Conservation (phyloP, 2,329 filamentous ascomycete species). For the Colletotrichum tropicicola region DNA sequence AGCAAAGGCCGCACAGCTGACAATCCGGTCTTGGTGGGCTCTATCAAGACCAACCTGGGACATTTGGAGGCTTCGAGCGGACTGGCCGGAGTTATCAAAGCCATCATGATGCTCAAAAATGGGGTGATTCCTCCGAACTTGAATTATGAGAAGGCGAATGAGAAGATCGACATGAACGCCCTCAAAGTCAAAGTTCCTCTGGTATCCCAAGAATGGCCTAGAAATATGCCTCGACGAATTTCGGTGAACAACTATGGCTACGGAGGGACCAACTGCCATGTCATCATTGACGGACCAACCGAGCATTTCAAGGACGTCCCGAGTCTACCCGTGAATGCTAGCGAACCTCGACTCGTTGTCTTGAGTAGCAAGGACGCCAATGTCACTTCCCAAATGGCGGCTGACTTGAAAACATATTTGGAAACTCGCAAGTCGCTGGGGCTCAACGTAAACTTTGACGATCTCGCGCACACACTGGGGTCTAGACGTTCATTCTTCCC, state of each 20-base stretch:
- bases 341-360: background rate
- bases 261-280: slow-evolving; percentile 21
- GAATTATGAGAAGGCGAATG: slow-evolving; percentile 57
- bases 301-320: background rate
- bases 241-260: slow-evolving; percentile 29
- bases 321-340: fast-evolving
- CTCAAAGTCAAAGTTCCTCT: background rate
- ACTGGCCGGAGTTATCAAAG: slow-evolving; percentile 62
- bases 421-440: background rate
- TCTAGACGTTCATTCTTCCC: slow-evolving; percentile 12
- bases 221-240: background rate
- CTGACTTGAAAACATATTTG: background rate
- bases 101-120: slow-evolving; percentile 56
- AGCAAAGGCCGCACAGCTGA: slow-evolving; percentile 41
- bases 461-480: slow-evolving; percentile 34
- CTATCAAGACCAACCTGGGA: slow-evolving; percentile 63
- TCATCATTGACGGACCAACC: slow-evolving; percentile 37
- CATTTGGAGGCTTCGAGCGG: slow-evolving; percentile 62
- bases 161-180: slow-evolving; percentile 42
- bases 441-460: background rate
- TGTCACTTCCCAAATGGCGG: background rate
- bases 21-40: slow-evolving; percentile 58
- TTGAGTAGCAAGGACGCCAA: slow-evolving; percentile 9
- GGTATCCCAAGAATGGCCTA: background rate
- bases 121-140: slow-evolving; percentile 61